A percentile compares a stretch with the other conserved stretches of the same genome.
Evolutionary conservation across 2,329 filamentous ascomycete species (phyloP).

Genomic region (Microsporum canis): DNA sequence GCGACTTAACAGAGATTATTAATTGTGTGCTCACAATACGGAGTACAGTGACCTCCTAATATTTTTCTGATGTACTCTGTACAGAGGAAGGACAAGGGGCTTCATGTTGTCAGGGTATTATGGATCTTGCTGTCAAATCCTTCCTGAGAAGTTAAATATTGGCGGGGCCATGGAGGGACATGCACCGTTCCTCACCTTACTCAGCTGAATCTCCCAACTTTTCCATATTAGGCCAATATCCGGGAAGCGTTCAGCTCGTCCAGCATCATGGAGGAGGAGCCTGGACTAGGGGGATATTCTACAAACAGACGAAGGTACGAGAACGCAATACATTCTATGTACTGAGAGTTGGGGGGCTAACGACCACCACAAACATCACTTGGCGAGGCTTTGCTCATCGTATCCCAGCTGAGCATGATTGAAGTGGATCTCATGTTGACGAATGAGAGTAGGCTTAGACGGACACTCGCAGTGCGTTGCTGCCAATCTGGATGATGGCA

Average conservation of each 20-base stretch:
- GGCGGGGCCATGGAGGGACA: background rate
- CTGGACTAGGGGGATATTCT: background rate
- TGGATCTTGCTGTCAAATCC: background rate
- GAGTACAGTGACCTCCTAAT: background rate
- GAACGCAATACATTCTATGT: background rate
- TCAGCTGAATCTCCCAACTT: background rate
- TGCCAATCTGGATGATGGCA: background rate
- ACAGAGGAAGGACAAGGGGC: background rate
- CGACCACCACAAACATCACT: background rate
- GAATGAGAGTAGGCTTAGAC: background rate
- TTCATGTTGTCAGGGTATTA: background rate
- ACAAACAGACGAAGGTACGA: background rate
- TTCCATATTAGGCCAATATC: background rate
- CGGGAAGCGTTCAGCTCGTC: background rate
- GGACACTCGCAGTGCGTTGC: background rate
- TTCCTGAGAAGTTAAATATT: background rate
- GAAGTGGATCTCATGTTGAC: background rate
- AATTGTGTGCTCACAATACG: background rate
- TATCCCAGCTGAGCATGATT: background rate
- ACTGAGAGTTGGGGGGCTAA: background rate
- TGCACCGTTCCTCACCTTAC: background rate
- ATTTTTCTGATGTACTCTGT: background rate
- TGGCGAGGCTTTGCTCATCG: slow-evolving; percentile 2
- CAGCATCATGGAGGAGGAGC: background rate
- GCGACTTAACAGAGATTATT: background rate